phyloP scores from a whole-genome alignment of 2,329 filamentous ascomycete species.

The Aureobasidium subglaciale region DNA sequence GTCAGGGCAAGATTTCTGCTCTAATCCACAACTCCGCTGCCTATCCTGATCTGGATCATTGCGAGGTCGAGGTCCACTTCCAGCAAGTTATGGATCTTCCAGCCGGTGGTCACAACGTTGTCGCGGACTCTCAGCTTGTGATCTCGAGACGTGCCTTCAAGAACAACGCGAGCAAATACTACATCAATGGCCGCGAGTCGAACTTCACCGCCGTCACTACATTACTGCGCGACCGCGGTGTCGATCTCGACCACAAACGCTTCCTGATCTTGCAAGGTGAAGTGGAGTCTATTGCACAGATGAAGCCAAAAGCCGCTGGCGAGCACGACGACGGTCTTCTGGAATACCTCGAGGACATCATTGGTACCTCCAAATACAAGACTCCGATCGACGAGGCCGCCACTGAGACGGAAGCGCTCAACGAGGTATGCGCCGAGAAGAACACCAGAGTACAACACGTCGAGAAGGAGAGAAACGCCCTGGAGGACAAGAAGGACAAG shows the following conservation, averaged over 20 bases:
- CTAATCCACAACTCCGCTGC: conserved; percentile 94
- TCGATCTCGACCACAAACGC: conserved; percentile 95
- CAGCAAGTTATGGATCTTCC: conserved; percentile 88
- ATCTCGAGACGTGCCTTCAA: conserved; percentile 92
- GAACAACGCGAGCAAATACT: conserved; percentile 98
- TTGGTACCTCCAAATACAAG: conserved; percentile 98
- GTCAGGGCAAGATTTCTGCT: conserved; percentile 95
- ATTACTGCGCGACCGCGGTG: conserved; percentile 75
- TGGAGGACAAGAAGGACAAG: conserved; percentile 96
- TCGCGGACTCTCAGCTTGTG: conserved; percentile 77
- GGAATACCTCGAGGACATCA: conserved; percentile 97
- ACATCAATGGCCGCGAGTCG: conserved; percentile 83
- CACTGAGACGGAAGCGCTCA: conserved; percentile 80
- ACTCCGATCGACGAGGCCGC: conserved; percentile 91
- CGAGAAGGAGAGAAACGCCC: conserved; percentile 86
- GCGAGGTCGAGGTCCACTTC: conserved; percentile 95
- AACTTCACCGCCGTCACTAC: conserved; percentile 90
- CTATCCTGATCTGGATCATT: conserved; percentile 76
- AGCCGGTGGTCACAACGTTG: conserved; percentile 63
- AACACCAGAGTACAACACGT: conserved; percentile 93
- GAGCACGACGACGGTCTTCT: conserved; percentile 95
- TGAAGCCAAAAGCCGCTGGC: conserved; percentile 93
- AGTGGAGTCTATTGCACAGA: conserved; percentile 97
- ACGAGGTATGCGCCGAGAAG: conserved; percentile 93
- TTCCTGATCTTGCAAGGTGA: conserved; percentile 97